Evolutionary conservation across 106 monocot species (phyloP), one percentile per base, ranked within the genome.

Genomic region (Acanthochlamys bracteata): DNA sequence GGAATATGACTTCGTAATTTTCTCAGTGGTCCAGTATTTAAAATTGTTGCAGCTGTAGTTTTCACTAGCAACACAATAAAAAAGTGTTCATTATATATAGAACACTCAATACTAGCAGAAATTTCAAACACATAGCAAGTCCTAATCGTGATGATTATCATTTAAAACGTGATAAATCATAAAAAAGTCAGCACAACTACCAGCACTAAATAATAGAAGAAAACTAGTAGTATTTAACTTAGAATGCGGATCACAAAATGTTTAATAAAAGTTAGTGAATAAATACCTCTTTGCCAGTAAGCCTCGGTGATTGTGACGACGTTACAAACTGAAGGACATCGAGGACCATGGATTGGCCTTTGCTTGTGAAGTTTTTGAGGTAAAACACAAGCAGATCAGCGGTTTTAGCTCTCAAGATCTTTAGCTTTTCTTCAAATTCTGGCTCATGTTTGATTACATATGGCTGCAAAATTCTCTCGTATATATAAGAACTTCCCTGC

Each of bases 351-450:
- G 75, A 68, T 39, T 77, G 66, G 11, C 89, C 84, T 59, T 76
- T 73, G 20, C 84, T 84, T 7, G 76, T 71, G 47, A 82, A 84
- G 53, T 82, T 82, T 55, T 74, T 81, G 53, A 89, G 33, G 65
- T 89, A 89, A 51, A 84, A 84, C 15, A 82, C 0, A 11, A 89
- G 53, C 24, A 89, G 14, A 21, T 79, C 72, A 4, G 69, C 76
- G 4, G 84, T 71, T 24, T 77, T 84, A 11, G 75, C 73, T 64
- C 79, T 63, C 55, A 84, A 41, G n/a, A 66, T 26, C 7, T 52
- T 43, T 19, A 89, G 42, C 58, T 73, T 81, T 62, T 68, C 64
- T 21, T 89, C 82, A 45, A 89, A 82, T 39, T 73, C 61, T 0
- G 74, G 78, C 55, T 89, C 82, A 42, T 84, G 76, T 20, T 76